phyloP scores from a whole-genome alignment of 768 basidiomycete species.

The Cystobasidium tubakii region DNA sequence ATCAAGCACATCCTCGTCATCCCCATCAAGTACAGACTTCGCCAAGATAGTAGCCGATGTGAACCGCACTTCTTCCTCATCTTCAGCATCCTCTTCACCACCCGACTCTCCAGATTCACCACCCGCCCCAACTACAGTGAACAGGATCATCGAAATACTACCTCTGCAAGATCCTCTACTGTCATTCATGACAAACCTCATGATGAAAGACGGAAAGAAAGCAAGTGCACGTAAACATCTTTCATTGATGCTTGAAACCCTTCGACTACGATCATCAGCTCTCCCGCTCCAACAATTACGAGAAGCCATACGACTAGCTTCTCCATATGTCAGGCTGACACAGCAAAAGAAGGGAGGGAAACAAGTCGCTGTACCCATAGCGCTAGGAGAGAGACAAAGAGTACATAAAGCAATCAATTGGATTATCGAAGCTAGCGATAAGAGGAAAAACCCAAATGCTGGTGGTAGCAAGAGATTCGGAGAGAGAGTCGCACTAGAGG shows the following conservation, averaged over 20 bases:
- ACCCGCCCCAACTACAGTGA: background rate
- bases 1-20: background rate
- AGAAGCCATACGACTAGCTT: conserved; percentile 23
- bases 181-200: conserved; percentile 22
- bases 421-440: conserved; percentile 36
- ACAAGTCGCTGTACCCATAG: conserved; percentile 23
- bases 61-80: background rate
- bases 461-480: conserved; percentile 33
- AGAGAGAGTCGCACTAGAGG: conserved; percentile 37
- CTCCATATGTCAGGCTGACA: conserved; percentile 24
- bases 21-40: background rate
- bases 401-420: conserved; percentile 26
- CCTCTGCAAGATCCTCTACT: conserved; percentile 38
- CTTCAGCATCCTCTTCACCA: background rate
- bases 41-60: background rate
- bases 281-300: conserved; percentile 25
- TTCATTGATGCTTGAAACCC: conserved; percentile 8
- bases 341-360: conserved; percentile 33
- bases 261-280: conserved; percentile 5
- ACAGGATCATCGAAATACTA: conserved; percentile 11
- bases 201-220: conserved; percentile 39
- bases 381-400: conserved; percentile 33
- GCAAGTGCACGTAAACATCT: conserved; percentile 16
- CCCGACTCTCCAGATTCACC: background rate
- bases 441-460: conserved; percentile 30